Evolutionary conservation across 2,329 filamentous ascomycete genomes (phyloP), one percentile per base, ranked within the genome.

Genomic region (Colletotrichum sp.): DNA sequence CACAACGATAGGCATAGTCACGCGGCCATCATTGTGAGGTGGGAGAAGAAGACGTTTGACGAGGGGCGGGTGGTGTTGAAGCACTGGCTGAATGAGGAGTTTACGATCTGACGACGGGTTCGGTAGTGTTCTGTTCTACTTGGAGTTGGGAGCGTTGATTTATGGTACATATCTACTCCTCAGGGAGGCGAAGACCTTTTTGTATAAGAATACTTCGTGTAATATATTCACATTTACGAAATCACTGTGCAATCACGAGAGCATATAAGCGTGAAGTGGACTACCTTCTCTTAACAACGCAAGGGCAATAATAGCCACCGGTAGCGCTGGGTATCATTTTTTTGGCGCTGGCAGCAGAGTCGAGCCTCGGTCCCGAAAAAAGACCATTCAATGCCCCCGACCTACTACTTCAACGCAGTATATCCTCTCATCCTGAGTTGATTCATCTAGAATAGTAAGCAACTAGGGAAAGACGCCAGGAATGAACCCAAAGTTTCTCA

Each of bases 1-100:
- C 93, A 94, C 78, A 94, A 96, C 8, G 90, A 92, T 71, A 86
- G 89, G n/a, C 95, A 98, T 82, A 95, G 92, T 75, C 96, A 99
- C 84, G 96, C 96, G 0, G 96, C 96, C 5, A 98, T 99, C 64
- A 95, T 99, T 78, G 93, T 98, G 43, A 91, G 96, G 48, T 91
- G 88, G 74, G 91, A 94, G 52, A 93, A 92, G 82, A 86, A 89
- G 67, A 86, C 84, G 1, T 98, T 96, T 80, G 88, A 90, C 3
- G 96, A 99, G 84, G 96, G 96, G 0, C 91, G 90, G 81, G 83
- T 94, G 15, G 95, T 98, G 38, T 87, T 97, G 72, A 90, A 88
- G 80, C 96, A 99, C 85, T 99, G 95, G 94, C 86, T 96, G 4
- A 89, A 93, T 68, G 89, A 93, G 63, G 93, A 93, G 81, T 98